Evolutionary conservation across 1,284 basidiomycete species (phyloP).

Genomic region (Golubevia pallescens): DNA sequence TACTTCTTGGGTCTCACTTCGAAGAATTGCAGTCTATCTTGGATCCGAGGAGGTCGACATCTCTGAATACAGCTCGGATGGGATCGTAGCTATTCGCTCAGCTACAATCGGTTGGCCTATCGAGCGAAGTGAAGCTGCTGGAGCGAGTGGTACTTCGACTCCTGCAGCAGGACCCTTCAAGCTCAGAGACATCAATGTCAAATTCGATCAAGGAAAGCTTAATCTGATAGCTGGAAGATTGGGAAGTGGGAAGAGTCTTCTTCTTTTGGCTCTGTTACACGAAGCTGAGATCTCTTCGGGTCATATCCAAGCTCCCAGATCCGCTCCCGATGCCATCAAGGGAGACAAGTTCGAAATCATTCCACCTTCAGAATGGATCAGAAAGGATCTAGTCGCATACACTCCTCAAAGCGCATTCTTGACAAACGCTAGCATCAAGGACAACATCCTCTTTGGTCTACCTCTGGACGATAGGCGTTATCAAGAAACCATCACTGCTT

Average conservation of each 20-base stretch:
- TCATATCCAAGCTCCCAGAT: conserved; percentile 17
- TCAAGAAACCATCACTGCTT: conserved; percentile 28
- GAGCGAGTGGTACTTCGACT: too few species aligned
- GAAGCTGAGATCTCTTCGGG: conserved; percentile 38
- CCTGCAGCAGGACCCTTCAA: conserved; percentile 17
- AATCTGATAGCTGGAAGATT: conserved; percentile 27
- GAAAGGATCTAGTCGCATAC: conserved; percentile 25
- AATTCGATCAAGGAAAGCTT: conserved; percentile 23
- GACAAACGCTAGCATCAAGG: conserved; percentile 23
- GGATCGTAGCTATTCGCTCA: too few species aligned
- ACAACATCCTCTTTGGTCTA: conserved; percentile 48
- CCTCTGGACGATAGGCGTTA: conserved; percentile 35
- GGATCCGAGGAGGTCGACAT: too few species aligned
- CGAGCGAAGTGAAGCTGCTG: too few species aligned
- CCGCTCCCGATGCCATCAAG: background rate
- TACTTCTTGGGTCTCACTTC: too few species aligned
- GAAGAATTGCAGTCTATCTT: too few species aligned
- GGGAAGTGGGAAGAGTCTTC: conserved; percentile 49
- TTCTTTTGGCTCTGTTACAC: conserved; percentile 48
- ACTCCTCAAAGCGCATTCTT: conserved; percentile 47
- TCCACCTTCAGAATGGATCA: background rate
- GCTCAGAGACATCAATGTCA: conserved; percentile 25
- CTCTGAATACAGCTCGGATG: too few species aligned
- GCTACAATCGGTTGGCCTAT: too few species aligned
- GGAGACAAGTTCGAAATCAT: background rate